Evolutionary conservation across 2,329 filamentous ascomycete genomes (phyloP), one percentile per base, ranked within the genome.

Genomic region (Paramyrothecium sp.): DNA sequence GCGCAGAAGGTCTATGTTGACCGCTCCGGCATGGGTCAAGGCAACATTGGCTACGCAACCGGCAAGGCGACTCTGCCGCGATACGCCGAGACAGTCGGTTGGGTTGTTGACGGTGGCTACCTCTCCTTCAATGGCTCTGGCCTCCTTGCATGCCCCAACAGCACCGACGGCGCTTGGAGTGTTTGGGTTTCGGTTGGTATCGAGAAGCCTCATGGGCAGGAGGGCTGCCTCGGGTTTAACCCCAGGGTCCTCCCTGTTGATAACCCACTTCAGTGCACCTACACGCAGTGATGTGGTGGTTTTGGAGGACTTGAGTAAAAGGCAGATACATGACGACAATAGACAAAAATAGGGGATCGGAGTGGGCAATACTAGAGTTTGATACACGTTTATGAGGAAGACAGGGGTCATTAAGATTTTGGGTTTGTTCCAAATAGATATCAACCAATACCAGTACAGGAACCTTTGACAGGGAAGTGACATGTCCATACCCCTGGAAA

Each of bases 21-120:
- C 68, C 78, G 80, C 50, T 84, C 81, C 49, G 83, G 82, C 65
- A 85, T 85, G 82, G 82, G 81, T 61, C 80, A 82, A 62, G 85
- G 85, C 53, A 70, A 74, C 21, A 64, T 86, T 48, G 76, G 78
- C 48, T 87, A 84, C 73, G 76, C 76, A 34, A 81, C 77, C 3
- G 79, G 78, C 48, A 77, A 63, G 46, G 63, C 77, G 61, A 55
- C 63, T 7, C 56, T 71, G 0, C 74, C 76, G 30, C 63, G 62
- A 34, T 78, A 81, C 65, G 68, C 59, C 30, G 79, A 86, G 73
- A 70, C 72, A 54, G 73, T 72, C 47, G 76, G 75, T 56, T 88
- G 81, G 75, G 61, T 69, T 20, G 60, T 85, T 52, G 51, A 41
- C 20, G 75, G 78, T 63, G 65, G 68, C 50, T 57, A 66, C 57